phyloP scores from a whole-genome alignment of 371 early-diverging fungal genomes.

The Mortierella sp. region DNA sequence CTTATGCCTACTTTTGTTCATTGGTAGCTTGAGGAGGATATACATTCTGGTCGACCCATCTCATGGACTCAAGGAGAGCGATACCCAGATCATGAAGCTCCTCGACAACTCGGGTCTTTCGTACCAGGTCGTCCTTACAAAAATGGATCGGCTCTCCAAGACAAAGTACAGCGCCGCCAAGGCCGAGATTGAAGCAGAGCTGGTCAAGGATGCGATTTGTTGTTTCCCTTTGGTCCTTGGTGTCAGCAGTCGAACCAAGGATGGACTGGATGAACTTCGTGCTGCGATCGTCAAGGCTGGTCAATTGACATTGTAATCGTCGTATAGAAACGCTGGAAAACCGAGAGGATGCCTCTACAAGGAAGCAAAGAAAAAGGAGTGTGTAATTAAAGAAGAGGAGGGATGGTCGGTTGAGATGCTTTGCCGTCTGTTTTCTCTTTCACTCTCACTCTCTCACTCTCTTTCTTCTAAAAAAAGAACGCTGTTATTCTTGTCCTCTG shows the following conservation, averaged over 20 bases:
- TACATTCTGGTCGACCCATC: conserved; percentile 78
- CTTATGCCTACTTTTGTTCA: no score
- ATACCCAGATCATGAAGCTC: conserved; percentile 69
- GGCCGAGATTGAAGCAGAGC: conserved; percentile 61
- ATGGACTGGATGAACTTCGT: conserved; percentile 51
- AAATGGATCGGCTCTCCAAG: conserved; percentile 69
- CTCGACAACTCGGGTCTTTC: conserved; percentile 69
- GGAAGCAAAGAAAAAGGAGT: background rate
- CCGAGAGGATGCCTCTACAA: background rate
- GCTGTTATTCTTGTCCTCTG: background rate
- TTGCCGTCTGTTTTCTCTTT: background rate
- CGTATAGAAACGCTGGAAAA: background rate
- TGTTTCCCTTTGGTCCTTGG: conserved; percentile 67
- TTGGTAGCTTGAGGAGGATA: conserved; percentile 68
- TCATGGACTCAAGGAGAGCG: conserved; percentile 78
- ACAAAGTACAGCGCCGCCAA: conserved; percentile 60
- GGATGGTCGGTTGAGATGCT: background rate
- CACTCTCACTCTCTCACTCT: background rate
- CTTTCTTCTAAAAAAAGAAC: conserved; percentile 7
- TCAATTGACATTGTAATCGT: conserved; percentile 23
- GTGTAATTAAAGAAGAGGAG: background rate
- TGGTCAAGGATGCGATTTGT: conserved; percentile 65
- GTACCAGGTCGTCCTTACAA: conserved; percentile 77
- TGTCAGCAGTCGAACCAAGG: conserved; percentile 47
- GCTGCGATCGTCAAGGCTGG: conserved; percentile 53